These are phyloP conservation scores for Fusarium burgessii DNA, from an alignment of 2,329 filamentous ascomycete species.

Conservation along the genomic window DNA sequence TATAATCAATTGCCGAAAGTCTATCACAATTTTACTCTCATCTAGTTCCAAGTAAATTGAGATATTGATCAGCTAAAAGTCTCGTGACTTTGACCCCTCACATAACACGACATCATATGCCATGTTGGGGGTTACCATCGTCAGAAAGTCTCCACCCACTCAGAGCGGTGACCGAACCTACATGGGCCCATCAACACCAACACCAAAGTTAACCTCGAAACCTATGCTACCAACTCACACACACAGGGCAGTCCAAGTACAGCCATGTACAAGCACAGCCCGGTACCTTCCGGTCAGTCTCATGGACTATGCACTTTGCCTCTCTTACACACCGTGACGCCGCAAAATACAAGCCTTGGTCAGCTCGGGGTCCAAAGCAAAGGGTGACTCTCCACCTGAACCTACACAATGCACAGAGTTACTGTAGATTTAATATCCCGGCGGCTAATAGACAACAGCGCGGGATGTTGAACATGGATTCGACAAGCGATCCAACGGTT, in stretches of 20 bases:
- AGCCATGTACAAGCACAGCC: neutral
- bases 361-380: conserved; percentile 12
- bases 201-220: conserved; percentile 15
- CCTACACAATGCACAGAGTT: neutral
- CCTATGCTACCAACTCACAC: conserved; percentile 9
- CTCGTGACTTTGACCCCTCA: conserved; percentile 11
- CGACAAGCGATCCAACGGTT: conserved; percentile 14
- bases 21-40: neutral
- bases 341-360: conserved; percentile 5
- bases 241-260: neutral
- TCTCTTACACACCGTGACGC: conserved; percentile 11
- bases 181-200: conserved; percentile 18
- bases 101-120: conserved; percentile 3
- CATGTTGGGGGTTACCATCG: conserved; percentile 42
- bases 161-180: neutral
- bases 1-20: neutral
- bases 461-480: conserved; percentile 28
- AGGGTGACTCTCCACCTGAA: conserved; percentile 15
- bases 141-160: conserved; percentile 28
- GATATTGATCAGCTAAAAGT: neutral
- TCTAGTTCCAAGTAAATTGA: neutral
- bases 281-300: conserved; percentile 18
- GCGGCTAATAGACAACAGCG: conserved; percentile 19
- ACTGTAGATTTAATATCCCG: conserved; percentile 5
- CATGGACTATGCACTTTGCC: conserved; percentile 32